Evolutionary conservation across 2,329 filamentous ascomycete genomes (phyloP), one percentile per base, ranked within the genome.

Genomic region (Talaromyces sp.): DNA sequence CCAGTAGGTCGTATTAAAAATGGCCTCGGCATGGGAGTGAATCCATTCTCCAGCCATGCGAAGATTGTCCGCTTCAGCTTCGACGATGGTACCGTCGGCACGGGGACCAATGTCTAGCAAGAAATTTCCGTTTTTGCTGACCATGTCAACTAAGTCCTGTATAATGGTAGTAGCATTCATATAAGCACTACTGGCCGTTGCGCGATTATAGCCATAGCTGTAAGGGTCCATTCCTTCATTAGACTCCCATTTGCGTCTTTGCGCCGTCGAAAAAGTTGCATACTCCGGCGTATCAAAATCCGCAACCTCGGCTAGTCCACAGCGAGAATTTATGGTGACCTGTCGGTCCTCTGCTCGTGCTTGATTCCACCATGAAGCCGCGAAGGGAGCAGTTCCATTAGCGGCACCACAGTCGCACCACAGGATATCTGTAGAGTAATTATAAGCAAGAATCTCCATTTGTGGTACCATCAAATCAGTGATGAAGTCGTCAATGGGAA

Each of bases 221-320:
- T 80, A 87, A 0, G 86, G 85, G 68, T 88, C 86, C 83, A 88
- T 85, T 43, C 86, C 86, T 49, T 80, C 79, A 73, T 83, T 88
- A 47, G 76, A 82, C 73, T 88, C 86, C 85, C 85, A 88, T 72
- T 88, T 87, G 33, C 84, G 78, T 37, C 77, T 71, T 71, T 86
- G 84, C 9, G 82, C 80, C 3, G 81, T 78, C 2, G 77, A 74
- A 70, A 83, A 86, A 8, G 78, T 79, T 33, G 78, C 75, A 70
- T 87, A 88, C 71, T 88, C 86, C 0, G 86, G 86, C 1, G 85
- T 88, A 71, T 87, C 85, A 68, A 87, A 88, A 74, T 88, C 85
- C 11, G 62, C 25, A 22, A 27, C 62, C 13, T 81, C 80, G 0
- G 82, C 77, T 0, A 85, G 73, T 3, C 86, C 86, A 71, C 86